Conservation (phyloP, 805 yeast species). For the Zygotorulaspora sp. region DNA sequence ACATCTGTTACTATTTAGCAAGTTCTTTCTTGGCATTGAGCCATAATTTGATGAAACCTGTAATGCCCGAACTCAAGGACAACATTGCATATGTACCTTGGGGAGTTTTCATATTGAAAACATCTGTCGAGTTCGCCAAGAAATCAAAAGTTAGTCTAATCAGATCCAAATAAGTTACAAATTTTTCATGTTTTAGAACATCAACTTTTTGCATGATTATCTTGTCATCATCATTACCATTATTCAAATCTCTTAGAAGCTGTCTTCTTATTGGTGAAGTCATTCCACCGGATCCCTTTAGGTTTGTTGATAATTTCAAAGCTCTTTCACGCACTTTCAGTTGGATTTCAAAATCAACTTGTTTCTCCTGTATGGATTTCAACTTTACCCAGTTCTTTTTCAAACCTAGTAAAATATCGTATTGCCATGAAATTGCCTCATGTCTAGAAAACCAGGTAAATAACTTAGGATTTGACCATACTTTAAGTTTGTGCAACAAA, state of each 20-base stretch:
- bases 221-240: slow-evolving; percentile 12
- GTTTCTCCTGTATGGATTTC: slow-evolving; percentile 42
- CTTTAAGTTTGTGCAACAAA: slow-evolving; percentile 47
- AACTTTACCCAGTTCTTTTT: slow-evolving; percentile 47
- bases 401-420: slow-evolving; percentile 54
- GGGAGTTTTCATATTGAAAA: slow-evolving; percentile 40
- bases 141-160: slow-evolving; percentile 44
- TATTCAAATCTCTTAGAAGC: slow-evolving; percentile 28
- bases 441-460: slow-evolving; percentile 45
- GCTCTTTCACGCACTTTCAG: slow-evolving; percentile 49
- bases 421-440: slow-evolving; percentile 66
- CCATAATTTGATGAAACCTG: slow-evolving; percentile 33
- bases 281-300: slow-evolving; percentile 41
- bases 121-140: slow-evolving; percentile 44
- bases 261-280: slow-evolving; percentile 30
- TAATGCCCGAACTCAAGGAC: slow-evolving; percentile 31
- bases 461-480: slow-evolving; percentile 26
- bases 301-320: slow-evolving; percentile 16
- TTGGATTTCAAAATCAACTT: slow-evolving; percentile 51
- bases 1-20: slow-evolving; percentile 1
- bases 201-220: slow-evolving; percentile 30
- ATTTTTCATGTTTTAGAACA: slow-evolving; percentile 36
- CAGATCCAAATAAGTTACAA: slow-evolving; percentile 39
- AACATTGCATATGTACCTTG: slow-evolving; percentile 30
- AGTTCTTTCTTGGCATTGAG: slow-evolving; percentile 21